Conservation (phyloP, 2,329 filamentous ascomycete species). For the Rhinocladiella similis region DNA sequence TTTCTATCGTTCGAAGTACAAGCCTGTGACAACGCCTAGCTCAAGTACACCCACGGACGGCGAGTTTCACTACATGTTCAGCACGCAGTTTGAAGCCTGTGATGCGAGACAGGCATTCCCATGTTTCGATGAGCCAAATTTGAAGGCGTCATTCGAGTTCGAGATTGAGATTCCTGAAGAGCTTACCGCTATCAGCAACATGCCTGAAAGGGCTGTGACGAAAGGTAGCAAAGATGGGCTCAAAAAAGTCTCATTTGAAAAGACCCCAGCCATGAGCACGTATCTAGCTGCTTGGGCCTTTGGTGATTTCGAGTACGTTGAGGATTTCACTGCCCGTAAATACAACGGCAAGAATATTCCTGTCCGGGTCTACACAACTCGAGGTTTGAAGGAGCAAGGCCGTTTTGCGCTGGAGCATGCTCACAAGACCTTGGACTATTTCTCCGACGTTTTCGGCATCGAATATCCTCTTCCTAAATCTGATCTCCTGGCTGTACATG, state of each 20-base stretch:
- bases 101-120: constrained; percentile 94
- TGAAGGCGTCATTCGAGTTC: constrained; percentile 95
- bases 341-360: constrained; percentile 91
- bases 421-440: constrained; percentile 91
- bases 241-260: constrained; percentile 74
- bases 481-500: constrained; percentile 86
- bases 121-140: constrained; percentile 96
- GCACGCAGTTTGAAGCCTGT: constrained; percentile 96
- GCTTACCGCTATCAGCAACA: constrained; percentile 89
- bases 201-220: constrained; percentile 77
- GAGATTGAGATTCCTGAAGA: constrained; percentile 87
- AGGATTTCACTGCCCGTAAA: constrained; percentile 82
- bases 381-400: constrained; percentile 90
- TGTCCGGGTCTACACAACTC: constrained; percentile 93
- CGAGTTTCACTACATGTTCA: constrained; percentile 70
- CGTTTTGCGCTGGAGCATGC: constrained; percentile 87
- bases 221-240: constrained; percentile 66
- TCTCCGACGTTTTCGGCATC: constrained; percentile 88
- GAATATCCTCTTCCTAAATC: constrained; percentile 93
- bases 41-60: constrained; percentile 74
- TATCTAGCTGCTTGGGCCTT: constrained; percentile 89
- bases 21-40: constrained; percentile 69
- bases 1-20: constrained; percentile 94
- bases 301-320: constrained; percentile 95
- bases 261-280: constrained; percentile 87